phyloP scores from a whole-genome alignment of 2,329 filamentous ascomycete genomes.

The Lachnellula suecica region DNA sequence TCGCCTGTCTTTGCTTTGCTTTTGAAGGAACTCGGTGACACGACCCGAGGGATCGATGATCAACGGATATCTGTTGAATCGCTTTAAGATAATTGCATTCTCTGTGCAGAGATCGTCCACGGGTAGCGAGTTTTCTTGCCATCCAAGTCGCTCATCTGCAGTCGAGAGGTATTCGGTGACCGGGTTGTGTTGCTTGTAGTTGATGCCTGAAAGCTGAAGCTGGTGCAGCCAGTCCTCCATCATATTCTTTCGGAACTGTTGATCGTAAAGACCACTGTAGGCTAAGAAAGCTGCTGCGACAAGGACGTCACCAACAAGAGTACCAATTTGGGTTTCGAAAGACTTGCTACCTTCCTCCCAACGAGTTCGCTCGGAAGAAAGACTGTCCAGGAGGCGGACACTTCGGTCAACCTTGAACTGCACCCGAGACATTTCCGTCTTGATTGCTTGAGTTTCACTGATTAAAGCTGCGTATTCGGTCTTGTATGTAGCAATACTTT shows the following conservation, averaged over 20 bases:
- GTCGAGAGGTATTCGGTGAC: slow-evolving; percentile 96
- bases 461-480: slow-evolving; percentile 93
- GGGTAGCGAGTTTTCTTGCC: slow-evolving; percentile 91
- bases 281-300: slow-evolving; percentile 97
- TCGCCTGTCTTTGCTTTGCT: slow-evolving; percentile 88
- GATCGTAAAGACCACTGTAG: slow-evolving; percentile 95
- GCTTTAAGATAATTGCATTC: slow-evolving; percentile 94
- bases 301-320: slow-evolving; percentile 91
- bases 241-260: slow-evolving; percentile 97
- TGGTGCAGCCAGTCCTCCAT: slow-evolving; percentile 97
- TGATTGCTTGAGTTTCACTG: slow-evolving; percentile 96
- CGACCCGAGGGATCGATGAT: slow-evolving; percentile 97
- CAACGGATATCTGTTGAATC: slow-evolving; percentile 96
- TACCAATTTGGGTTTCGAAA: slow-evolving; percentile 96
- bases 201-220: slow-evolving; percentile 86
- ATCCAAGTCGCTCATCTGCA: slow-evolving; percentile 88
- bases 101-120: slow-evolving; percentile 98
- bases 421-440: slow-evolving; percentile 91
- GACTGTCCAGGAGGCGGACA: slow-evolving; percentile 87
- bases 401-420: slow-evolving; percentile 98
- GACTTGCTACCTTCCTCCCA: slow-evolving; percentile 98
- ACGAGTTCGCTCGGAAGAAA: slow-evolving; percentile 87
- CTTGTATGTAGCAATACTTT: slow-evolving; percentile 94
- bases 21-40: slow-evolving; percentile 91
- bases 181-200: slow-evolving; percentile 90